phyloP scores from a whole-genome alignment of 352 stramenopile genomes.

The Halophytophthora polymorphica region DNA sequence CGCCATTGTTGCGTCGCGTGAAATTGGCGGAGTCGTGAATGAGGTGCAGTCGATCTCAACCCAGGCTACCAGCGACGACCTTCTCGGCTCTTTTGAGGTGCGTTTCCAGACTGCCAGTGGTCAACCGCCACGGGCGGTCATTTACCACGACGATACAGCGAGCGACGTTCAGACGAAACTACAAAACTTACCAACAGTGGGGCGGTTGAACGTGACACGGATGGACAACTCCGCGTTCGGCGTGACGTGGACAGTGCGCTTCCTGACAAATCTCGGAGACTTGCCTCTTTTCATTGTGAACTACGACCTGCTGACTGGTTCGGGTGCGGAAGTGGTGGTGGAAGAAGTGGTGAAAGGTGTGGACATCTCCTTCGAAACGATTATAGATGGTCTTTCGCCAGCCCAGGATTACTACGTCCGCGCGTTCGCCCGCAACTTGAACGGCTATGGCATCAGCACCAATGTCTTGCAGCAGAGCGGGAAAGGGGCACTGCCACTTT shows the following conservation, averaged over 20 bases:
- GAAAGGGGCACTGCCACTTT: conserved; percentile 49
- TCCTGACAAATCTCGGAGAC: conserved; percentile 67
- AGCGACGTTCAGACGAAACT: conserved; percentile 73
- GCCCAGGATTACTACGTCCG: conserved; percentile 58
- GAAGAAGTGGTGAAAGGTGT: conserved; percentile 61
- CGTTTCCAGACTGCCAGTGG: conserved; percentile 60
- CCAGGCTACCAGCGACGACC: conserved; percentile 29
- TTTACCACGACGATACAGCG: conserved; percentile 73
- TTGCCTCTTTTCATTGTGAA: conserved; percentile 49
- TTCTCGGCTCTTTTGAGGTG: conserved; percentile 55
- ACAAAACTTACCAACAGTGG: conserved; percentile 59
- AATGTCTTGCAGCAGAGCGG: conserved; percentile 56
- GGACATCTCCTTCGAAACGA: conserved; percentile 56
- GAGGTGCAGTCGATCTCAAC: conserved; percentile 68
- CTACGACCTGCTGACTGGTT: conserved; percentile 38
- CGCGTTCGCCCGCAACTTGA: conserved; percentile 60
- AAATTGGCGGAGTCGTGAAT: conserved; percentile 53
- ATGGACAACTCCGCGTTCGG: conserved; percentile 40
- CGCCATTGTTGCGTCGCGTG: conserved; percentile 44
- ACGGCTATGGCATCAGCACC: conserved; percentile 62
- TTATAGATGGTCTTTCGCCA: conserved; percentile 44
- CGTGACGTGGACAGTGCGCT: conserved; percentile 64
- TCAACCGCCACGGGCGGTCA: conserved; percentile 34
- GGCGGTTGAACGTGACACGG: conserved; percentile 58
- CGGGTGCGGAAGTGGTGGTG: conserved; percentile 33